Percentiles rank a stretch among this genome's conserved stretches.
These are phyloP conservation scores for Groenewaldozyma sp. DNA, from an alignment of 1,139 yeast genomes.

Conservation along the genomic window DNA sequence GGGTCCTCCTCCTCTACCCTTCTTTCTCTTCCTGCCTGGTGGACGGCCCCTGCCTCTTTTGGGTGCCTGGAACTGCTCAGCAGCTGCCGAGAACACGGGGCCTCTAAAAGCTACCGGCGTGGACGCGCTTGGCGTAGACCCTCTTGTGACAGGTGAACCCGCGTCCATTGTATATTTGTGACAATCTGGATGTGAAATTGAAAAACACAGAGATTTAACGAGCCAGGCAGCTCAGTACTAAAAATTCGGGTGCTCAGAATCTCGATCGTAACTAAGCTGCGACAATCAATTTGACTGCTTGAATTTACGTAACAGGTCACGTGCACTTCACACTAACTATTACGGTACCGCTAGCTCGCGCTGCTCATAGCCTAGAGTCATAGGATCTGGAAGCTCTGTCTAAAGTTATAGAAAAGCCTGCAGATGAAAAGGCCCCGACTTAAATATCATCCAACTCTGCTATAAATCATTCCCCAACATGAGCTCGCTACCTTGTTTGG, in stretches of 20 bases:
- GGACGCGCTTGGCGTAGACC: not conserved
- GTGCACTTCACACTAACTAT: too few relatives aligned
- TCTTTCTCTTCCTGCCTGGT: constrained; percentile 25
- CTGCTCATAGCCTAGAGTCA: too few relatives aligned
- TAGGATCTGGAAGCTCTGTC: too few relatives aligned
- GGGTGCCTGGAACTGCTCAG: constrained; percentile 4
- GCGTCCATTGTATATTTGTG: constrained; percentile 1
- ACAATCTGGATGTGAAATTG: not conserved
- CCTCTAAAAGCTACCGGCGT: constrained; percentile 2
- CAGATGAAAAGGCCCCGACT: too few relatives aligned
- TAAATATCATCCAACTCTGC: too few relatives aligned
- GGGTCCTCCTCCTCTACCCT: constrained; percentile 15
- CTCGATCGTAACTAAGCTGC: too few relatives aligned
- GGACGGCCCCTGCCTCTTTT: constrained; percentile 29
- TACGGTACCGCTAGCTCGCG: too few relatives aligned
- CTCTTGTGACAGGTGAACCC: too few relatives aligned
- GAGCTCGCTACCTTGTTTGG: constrained; percentile 61
- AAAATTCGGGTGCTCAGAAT: not conserved
- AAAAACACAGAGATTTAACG: not conserved
- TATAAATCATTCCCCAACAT: too few relatives aligned
- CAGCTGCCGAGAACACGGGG: constrained; percentile 1
- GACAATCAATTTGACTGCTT: too few relatives aligned
- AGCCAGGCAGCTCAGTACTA: not conserved
- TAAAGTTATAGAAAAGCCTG: too few relatives aligned
- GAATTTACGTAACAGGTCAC: too few relatives aligned